Conservation (phyloP, 306 rosid genomes). For the Astragalus glycyphyllos region DNA sequence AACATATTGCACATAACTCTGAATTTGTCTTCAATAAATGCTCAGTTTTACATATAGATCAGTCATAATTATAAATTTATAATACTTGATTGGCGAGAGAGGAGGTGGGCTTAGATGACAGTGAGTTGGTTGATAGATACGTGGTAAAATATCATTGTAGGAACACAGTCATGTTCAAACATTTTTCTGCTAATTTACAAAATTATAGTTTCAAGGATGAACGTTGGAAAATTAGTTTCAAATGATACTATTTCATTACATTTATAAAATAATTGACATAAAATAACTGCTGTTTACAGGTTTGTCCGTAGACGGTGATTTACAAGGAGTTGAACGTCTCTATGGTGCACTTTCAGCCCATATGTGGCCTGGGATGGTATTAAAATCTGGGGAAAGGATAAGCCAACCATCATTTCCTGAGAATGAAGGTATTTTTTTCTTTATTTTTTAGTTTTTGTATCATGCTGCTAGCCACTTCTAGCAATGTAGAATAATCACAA, state of each 20-base stretch:
- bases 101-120: slow-evolving; percentile 18
- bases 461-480: slow-evolving; percentile 8
- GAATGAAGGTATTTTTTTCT: slow-evolving; percentile 64
- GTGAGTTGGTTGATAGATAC: slow-evolving; percentile 22
- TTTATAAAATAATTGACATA: slow-evolving; percentile 11
- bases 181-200: background rate
- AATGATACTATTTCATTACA: slow-evolving; percentile 13
- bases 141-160: background rate
- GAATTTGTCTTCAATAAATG: slow-evolving; percentile 17
- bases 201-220: slow-evolving; percentile 8
- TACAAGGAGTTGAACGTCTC: slow-evolving; percentile 89
- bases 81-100: background rate
- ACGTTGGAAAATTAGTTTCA: slow-evolving; percentile 2
- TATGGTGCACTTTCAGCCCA: slow-evolving; percentile 90
- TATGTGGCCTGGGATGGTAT: slow-evolving; percentile 96
- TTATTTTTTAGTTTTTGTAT: background rate
- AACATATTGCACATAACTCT: slow-evolving; percentile 7
- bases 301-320: slow-evolving; percentile 79
- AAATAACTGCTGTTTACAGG: slow-evolving; percentile 57
- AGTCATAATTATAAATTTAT: background rate
- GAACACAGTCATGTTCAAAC: slow-evolving; percentile 4
- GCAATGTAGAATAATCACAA: slow-evolving; percentile 11
- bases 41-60: slow-evolving; percentile 19
- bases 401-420: slow-evolving; percentile 64
- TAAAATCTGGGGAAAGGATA: slow-evolving; percentile 81